phyloP scores from a whole-genome alignment of 2,329 filamentous ascomycete genomes.

The Penicillium hordei region DNA sequence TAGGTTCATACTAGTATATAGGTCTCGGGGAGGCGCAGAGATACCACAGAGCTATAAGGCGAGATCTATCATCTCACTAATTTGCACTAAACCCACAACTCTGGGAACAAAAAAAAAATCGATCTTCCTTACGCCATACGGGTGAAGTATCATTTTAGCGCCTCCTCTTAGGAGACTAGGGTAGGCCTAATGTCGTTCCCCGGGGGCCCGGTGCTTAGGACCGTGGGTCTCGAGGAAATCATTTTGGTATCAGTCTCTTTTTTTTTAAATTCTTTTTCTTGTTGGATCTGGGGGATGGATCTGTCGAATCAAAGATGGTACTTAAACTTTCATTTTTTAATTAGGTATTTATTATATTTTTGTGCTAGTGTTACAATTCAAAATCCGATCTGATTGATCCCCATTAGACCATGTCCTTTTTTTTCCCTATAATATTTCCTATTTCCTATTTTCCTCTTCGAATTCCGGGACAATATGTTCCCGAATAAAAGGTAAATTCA shows the following conservation, averaged over 20 bases:
- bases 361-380: constrained; percentile 2
- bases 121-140: constrained; percentile 35
- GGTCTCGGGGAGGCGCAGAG: constrained; percentile 23
- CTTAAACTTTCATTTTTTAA: constrained; percentile 9
- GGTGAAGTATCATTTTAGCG: constrained; percentile 28
- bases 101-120: constrained; percentile 29
- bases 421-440: neutral
- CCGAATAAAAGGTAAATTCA: neutral
- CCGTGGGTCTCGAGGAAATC: constrained; percentile 24
- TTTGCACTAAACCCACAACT: constrained; percentile 36
- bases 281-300: constrained; percentile 20
- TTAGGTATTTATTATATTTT: neutral
- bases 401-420: neutral
- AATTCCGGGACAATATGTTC: neutral
- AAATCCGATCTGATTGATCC: constrained; percentile 11
- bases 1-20: constrained; percentile 11
- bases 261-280: neutral
- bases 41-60: constrained; percentile 20
- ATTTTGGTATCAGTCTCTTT: constrained; percentile 11
- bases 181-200: constrained; percentile 34
- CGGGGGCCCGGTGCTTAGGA: constrained; percentile 35
- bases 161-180: constrained; percentile 25
- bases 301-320: constrained; percentile 18
- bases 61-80: constrained; percentile 43
- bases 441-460: neutral